Percentiles rank a stretch among this genome's conserved stretches.
phyloP scores from a whole-genome alignment of 1,284 basidiomycete species.

The Trametes pubescens region DNA sequence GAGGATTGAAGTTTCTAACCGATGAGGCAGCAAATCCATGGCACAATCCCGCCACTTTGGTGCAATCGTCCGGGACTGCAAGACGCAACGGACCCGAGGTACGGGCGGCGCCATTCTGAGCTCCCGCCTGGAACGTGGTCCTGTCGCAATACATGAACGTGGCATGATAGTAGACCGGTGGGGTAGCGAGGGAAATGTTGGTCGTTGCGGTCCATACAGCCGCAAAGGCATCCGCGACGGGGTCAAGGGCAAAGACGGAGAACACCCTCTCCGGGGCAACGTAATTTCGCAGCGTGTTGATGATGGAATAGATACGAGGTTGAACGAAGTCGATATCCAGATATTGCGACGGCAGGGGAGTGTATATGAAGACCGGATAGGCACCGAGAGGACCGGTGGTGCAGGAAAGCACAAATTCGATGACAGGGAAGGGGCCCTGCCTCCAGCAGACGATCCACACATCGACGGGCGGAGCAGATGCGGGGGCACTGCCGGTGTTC shows the following conservation, averaged over 20 bases:
- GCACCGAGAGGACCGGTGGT: conserved; percentile 59
- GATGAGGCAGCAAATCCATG: conserved; percentile 64
- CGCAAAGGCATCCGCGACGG: conserved; percentile 58
- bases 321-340: conserved; percentile 42
- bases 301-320: conserved; percentile 39
- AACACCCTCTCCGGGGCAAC: conserved; percentile 57
- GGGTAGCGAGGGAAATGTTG: conserved; percentile 45
- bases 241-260: conserved; percentile 68
- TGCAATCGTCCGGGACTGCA: conserved; percentile 53
- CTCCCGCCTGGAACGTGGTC: conserved; percentile 48
- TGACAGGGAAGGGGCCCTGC: conserved; percentile 21
- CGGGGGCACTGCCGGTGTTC: conserved; percentile 26
- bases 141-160: conserved; percentile 63
- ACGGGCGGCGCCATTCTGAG: conserved; percentile 38
- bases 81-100: conserved; percentile 49
- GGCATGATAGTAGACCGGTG: conserved; percentile 67
- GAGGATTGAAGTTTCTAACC: conserved; percentile 48
- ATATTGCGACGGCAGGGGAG: conserved; percentile 33
- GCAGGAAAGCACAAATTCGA: conserved; percentile 67
- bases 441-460: conserved; percentile 61
- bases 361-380: conserved; percentile 56
- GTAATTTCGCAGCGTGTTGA: conserved; percentile 31
- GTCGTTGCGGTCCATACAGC: conserved; percentile 55
- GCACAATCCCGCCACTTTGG: conserved; percentile 56
- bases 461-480: conserved; percentile 35